Evolutionary conservation across 129 eudicot genomes (phyloP).

Genomic region (Gnaphalium uliginosum): DNA sequence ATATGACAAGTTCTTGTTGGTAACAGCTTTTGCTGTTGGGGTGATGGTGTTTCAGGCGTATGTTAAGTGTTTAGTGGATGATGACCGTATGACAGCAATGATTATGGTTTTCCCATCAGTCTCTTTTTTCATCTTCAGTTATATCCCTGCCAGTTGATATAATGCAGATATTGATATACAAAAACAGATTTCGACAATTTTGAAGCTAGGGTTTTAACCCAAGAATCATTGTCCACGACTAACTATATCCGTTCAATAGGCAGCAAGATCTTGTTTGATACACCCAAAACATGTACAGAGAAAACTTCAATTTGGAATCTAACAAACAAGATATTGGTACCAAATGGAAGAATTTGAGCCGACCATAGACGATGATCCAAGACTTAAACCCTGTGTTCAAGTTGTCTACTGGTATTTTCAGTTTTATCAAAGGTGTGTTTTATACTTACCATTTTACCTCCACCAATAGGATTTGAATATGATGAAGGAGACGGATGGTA

Average conservation of each 20-base stretch:
- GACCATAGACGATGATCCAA: neutral
- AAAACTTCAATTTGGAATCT: neutral
- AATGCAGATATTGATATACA: too few relatives aligned
- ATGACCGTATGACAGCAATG: neutral
- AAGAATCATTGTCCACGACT: neutral
- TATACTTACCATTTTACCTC: neutral
- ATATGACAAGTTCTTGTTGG: conserved; percentile 24
- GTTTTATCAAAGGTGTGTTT: neutral
- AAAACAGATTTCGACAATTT: neutral
- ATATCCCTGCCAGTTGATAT: neutral
- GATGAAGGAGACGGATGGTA: neutral
- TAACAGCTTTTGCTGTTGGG: neutral
- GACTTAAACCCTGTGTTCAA: neutral
- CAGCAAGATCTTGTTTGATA: neutral
- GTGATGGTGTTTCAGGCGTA: neutral
- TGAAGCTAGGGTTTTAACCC: conserved; percentile 1
- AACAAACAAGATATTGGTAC: neutral
- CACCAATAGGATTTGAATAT: neutral
- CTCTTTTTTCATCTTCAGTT: neutral
- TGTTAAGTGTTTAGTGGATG: neutral
- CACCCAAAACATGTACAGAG: neutral
- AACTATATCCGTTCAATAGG: neutral
- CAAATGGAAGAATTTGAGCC: conserved; percentile 2
- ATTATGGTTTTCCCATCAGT: neutral
- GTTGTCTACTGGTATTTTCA: neutral